Evolutionary conservation across 163 green algal genomes (phyloP).

Genomic region (Chloromonas sp.): DNA sequence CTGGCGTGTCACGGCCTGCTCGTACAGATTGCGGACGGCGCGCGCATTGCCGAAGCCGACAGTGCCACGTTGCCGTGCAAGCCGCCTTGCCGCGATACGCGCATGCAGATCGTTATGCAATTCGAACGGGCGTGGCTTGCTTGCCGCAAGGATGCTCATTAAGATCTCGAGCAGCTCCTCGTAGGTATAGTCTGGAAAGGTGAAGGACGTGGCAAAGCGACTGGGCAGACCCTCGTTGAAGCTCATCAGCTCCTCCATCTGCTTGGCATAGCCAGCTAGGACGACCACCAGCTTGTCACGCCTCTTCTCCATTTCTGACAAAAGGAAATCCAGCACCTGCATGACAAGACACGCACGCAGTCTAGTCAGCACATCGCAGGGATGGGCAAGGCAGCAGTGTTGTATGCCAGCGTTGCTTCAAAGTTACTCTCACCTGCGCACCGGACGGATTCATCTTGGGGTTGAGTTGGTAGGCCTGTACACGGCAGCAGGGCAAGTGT

Average conservation of each 20-base stretch:
- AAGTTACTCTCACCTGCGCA: constrained; percentile 22
- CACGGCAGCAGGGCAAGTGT: too few species aligned
- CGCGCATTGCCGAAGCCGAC: constrained; percentile 48
- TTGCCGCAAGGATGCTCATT: constrained; percentile 5
- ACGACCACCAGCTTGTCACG: constrained; percentile 41
- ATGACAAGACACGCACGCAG: not conserved
- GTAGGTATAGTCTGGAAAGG: constrained; percentile 43
- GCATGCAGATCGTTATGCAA: constrained; percentile 27
- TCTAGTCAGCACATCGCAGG: not conserved
- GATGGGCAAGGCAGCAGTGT: too few species aligned
- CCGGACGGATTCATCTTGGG: constrained; percentile 43
- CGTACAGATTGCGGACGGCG: constrained; percentile 39
- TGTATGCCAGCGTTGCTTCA: too few species aligned
- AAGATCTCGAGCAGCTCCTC: constrained; percentile 35
- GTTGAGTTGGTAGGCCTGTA: constrained; percentile 40
- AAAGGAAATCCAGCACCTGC: constrained; percentile 42
- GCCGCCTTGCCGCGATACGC: constrained; percentile 30
- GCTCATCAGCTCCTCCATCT: constrained; percentile 45
- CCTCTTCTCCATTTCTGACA: constrained; percentile 45
- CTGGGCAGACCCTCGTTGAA: constrained; percentile 47
- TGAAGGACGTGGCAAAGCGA: constrained; percentile 36
- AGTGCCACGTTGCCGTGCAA: constrained; percentile 33
- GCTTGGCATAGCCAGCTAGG: constrained; percentile 43
- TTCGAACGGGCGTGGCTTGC: constrained; percentile 12
- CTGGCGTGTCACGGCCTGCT: constrained; percentile 30